Evolutionary conservation across 805 yeast genomes (phyloP), one percentile per base, ranked within the genome.

Genomic region (Kazachstania bromeliacearum): DNA sequence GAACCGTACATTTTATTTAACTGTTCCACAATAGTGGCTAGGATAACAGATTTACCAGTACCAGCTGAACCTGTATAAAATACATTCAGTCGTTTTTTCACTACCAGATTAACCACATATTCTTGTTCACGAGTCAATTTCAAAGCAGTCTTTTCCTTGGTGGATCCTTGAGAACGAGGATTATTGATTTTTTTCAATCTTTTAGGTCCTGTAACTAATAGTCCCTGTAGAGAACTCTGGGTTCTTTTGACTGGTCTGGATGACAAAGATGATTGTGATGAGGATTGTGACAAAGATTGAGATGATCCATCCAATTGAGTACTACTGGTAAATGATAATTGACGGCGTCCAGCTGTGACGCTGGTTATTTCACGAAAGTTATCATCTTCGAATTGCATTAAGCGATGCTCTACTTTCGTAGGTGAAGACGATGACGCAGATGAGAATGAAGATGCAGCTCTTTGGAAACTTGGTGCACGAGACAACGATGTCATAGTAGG

Each of bases 1-100:
- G 44, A 43, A 0, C 70, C 67, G 52, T 74, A 67, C 40, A 66
- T 67, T 1, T 45, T 41, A 42, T 61, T 66, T 37, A 83, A 53
- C 0, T 67, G 58, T 47, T 72, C 71, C 37, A 83, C 81, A 25
- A 83, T 64, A 8, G 75, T 67, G 42, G 71, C 70, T 34, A 92
- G 62, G n/a, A 92, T 64, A 4, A 92, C 80, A 1, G 98, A 89
- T 55, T 92, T 92, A 53, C 98, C 98, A 0, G 98, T 92, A 50
- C 98, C 98, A 0, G 98, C 98, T 23, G 96, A 85, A 34, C 98
- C 98, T 8, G 94, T 82, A 49, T 77, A 82, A 46, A 83, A 83
- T 1, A 83, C 66, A 43, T 71, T 80, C 30, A 62, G 49, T 2
- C 70, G 66, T 16, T 68, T 67, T 12, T 66, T 57, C 5, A 79